A percentile compares a stretch with the other conserved stretches of the same genome.
These are phyloP conservation scores for Ogataea henricii DNA, from an alignment of 805 yeast species.

Conservation along the genomic window DNA sequence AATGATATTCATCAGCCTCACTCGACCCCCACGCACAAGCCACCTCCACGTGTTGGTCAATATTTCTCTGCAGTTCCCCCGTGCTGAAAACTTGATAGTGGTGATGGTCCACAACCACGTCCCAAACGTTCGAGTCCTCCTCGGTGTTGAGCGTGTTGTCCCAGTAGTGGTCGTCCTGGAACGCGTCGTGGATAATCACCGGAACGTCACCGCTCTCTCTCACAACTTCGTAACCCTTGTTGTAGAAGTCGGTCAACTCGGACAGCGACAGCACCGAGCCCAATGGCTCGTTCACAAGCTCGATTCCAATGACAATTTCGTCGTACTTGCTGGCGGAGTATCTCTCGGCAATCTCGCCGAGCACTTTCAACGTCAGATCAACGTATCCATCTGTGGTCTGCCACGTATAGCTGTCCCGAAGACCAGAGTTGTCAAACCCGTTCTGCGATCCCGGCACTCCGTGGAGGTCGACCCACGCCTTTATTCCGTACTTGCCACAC, in stretches of 20 bases:
- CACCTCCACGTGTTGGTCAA: conserved; percentile 65
- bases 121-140: conserved; percentile 42
- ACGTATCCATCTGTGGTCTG: conserved; percentile 47
- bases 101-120: conserved; percentile 84
- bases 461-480: conserved; percentile 90
- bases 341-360: conserved; percentile 55
- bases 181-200: conserved; percentile 76
- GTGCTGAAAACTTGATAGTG: conserved; percentile 83
- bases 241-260: conserved; percentile 58
- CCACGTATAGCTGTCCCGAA: conserved; percentile 63
- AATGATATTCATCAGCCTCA: conserved; percentile 56
- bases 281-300: conserved; percentile 87
- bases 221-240: conserved; percentile 62
- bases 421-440: conserved; percentile 93
- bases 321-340: conserved; percentile 63
- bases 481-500: conserved; percentile 62
- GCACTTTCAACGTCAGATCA: conserved; percentile 54
- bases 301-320: conserved; percentile 81
- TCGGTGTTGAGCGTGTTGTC: conserved; percentile 50
- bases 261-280: conserved; percentile 67
- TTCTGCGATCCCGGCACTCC: conserved; percentile 98
- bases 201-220: conserved; percentile 49
- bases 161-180: conserved; percentile 63
- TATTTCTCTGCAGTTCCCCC: conserved; percentile 56
- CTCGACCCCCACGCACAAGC: conserved; percentile 47